A percentile compares a stretch with the other conserved stretches of the same genome.
phyloP scores from a whole-genome alignment of 345 rosid species.

The Orychophragmus violaceus region DNA sequence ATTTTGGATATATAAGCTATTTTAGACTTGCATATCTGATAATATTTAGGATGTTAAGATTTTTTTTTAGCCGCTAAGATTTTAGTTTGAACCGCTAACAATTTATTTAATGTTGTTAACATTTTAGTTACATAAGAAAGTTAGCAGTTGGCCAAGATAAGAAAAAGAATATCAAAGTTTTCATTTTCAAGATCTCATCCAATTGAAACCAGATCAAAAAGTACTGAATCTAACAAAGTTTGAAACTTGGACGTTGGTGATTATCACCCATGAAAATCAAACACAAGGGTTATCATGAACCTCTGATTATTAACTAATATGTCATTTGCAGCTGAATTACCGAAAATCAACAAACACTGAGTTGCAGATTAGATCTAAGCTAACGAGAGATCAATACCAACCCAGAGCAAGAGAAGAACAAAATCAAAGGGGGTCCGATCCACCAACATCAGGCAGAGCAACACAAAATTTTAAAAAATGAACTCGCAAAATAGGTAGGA shows the following conservation, averaged over 20 bases:
- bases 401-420: background rate
- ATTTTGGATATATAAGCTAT: too few species aligned
- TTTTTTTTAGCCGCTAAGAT: too few species aligned
- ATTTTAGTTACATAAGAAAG: background rate
- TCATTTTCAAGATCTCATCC: background rate
- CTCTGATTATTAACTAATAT: background rate
- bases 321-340: conserved; percentile 8
- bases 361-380: conserved; percentile 21
- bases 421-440: background rate
- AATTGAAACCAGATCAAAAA: conserved; percentile 3
- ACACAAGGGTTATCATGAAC: background rate
- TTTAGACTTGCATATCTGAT: too few species aligned
- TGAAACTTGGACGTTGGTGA: background rate
- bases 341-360: background rate
- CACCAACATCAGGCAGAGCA: background rate
- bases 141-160: background rate
- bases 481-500: background rate
- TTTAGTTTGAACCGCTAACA: too few species aligned
- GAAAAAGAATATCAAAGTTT: background rate
- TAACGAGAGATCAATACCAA: background rate
- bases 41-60: too few species aligned
- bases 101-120: too few species aligned
- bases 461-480: background rate
- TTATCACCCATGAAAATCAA: background rate
- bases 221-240: background rate